These are phyloP conservation scores for Petrea volubilis DNA, from an alignment of 257 asterid genomes.

Conservation along the genomic window DNA sequence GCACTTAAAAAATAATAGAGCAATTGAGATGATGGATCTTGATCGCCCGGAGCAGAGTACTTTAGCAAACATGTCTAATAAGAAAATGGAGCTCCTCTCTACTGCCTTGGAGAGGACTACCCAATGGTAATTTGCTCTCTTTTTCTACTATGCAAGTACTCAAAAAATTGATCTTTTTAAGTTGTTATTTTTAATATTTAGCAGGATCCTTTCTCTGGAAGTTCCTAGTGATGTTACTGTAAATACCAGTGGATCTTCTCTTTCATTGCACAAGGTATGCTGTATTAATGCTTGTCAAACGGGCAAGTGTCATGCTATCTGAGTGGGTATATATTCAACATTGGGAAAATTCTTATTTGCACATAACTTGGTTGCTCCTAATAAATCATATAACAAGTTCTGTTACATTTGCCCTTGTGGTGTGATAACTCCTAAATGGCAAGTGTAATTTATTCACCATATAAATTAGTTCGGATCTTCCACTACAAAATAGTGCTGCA, in stretches of 20 bases:
- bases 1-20: not conserved
- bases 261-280: slow-evolving; percentile 61
- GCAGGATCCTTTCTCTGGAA: slow-evolving; percentile 69
- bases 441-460: too few relatives aligned
- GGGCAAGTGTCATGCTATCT: not conserved
- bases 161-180: too few relatives aligned
- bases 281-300: not conserved
- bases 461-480: too few relatives aligned
- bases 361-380: too few relatives aligned
- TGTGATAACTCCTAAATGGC: too few relatives aligned
- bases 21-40: slow-evolving; percentile 18
- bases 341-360: too few relatives aligned
- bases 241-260: slow-evolving; percentile 48
- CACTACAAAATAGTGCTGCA: too few relatives aligned
- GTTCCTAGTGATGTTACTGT: slow-evolving; percentile 57
- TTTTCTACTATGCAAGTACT: not conserved
- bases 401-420: too few relatives aligned
- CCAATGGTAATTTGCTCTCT: slow-evolving; percentile 47
- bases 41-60: slow-evolving; percentile 21
- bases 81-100: slow-evolving; percentile 52
- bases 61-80: slow-evolving; percentile 33
- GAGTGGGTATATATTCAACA: too few relatives aligned
- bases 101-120: slow-evolving; percentile 66
- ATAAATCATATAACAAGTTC: too few relatives aligned
- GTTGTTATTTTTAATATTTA: not conserved